These are phyloP conservation scores for Asterophora parasitica DNA, from an alignment of 768 basidiomycete genomes.

Conservation along the genomic window DNA sequence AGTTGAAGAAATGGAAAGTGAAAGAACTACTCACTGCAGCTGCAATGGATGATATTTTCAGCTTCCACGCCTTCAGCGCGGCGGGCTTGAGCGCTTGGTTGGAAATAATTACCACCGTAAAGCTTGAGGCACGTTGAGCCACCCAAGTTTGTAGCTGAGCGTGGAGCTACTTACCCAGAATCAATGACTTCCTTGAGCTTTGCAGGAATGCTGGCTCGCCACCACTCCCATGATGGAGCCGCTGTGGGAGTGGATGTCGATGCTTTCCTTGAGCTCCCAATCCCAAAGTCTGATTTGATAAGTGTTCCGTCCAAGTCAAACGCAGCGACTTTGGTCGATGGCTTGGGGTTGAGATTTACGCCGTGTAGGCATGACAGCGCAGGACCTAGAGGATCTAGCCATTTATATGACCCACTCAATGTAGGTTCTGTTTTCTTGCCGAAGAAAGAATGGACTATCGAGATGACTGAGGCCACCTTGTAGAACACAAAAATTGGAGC, in stretches of 20 bases:
- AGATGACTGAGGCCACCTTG: background rate
- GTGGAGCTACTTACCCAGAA: conserved; percentile 46
- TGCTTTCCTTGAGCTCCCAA: conserved; percentile 24
- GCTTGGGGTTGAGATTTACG: conserved; percentile 36
- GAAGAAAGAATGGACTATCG: conserved; percentile 39
- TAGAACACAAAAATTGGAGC: background rate
- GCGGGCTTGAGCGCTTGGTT: conserved; percentile 64
- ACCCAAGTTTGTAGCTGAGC: background rate
- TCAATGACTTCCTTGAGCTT: conserved; percentile 57
- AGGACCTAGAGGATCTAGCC: conserved; percentile 36
- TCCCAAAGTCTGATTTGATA: conserved; percentile 47
- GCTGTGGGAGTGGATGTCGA: conserved; percentile 26
- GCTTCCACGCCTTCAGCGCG: conserved; percentile 62
- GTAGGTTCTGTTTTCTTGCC: conserved; percentile 18
- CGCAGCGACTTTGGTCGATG: conserved; percentile 58
- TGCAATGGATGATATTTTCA: conserved; percentile 69
- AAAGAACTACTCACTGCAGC: conserved; percentile 40
- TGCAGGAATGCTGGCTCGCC: conserved; percentile 56
- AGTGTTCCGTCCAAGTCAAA: conserved; percentile 89
- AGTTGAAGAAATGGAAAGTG: background rate
- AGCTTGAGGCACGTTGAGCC: conserved; percentile 36
- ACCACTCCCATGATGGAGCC: conserved; percentile 63
- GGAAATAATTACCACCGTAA: conserved; percentile 69
- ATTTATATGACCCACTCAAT: conserved; percentile 27
- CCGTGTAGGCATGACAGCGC: conserved; percentile 38